Evolutionary conservation across 371 early-diverging fungal genomes (phyloP).

Genomic region (Mucor lusitanicus): DNA sequence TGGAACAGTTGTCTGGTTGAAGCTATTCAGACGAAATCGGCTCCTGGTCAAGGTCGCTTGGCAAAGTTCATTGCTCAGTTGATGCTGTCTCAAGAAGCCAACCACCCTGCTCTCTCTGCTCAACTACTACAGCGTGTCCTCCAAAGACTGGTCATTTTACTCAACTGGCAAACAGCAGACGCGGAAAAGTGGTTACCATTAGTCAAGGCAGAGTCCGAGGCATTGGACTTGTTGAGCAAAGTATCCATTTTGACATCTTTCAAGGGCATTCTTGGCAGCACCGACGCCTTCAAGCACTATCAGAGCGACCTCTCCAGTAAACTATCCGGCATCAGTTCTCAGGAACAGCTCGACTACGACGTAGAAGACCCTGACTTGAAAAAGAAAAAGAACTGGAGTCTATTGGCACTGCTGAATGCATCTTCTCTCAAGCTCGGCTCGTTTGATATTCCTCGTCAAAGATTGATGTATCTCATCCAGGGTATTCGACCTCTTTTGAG

Average conservation of each 20-base stretch:
- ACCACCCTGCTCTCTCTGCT: constrained; percentile 1
- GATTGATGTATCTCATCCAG: constrained; percentile 50
- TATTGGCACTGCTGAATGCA: constrained; percentile 36
- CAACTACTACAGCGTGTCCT: constrained; percentile 19
- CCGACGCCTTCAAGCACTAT: constrained; percentile 24
- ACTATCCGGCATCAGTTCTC: constrained; percentile 27
- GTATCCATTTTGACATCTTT: constrained; percentile 33
- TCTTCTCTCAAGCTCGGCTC: constrained; percentile 33
- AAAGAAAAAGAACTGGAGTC: constrained; percentile 25
- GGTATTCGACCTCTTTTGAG: constrained; percentile 47
- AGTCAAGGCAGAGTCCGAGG: constrained; percentile 29
- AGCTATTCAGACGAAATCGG: not conserved
- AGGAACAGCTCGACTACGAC: constrained; percentile 29
- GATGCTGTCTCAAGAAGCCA: not conserved
- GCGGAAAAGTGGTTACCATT: constrained; percentile 31
- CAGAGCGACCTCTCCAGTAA: constrained; percentile 48
- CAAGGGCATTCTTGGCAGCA: constrained; percentile 24
- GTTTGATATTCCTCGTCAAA: constrained; percentile 49
- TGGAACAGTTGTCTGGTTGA: constrained; percentile 9
- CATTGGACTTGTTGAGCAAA: constrained; percentile 31
- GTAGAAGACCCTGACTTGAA: constrained; percentile 18
- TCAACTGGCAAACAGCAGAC: constrained; percentile 16
- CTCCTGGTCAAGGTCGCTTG: not conserved
- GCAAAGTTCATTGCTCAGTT: constrained; percentile 6
- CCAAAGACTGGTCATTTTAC: constrained; percentile 8